Evolutionary conservation across 768 basidiomycete species (phyloP), one percentile per base, ranked within the genome.

Genomic region (Boletus reticuloceps): DNA sequence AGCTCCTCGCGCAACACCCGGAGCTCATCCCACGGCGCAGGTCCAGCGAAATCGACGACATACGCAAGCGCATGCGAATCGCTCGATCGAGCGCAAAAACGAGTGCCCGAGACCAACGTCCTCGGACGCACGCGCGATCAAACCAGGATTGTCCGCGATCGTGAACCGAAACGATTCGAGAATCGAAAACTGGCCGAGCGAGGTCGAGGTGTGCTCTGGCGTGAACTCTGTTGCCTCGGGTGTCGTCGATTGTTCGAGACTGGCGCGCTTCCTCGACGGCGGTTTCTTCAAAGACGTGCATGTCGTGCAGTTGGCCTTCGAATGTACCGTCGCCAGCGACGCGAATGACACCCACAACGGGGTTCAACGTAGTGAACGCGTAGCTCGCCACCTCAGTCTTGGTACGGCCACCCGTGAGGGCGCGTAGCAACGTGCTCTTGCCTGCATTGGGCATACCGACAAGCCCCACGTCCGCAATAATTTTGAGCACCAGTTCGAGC

Each of bases 391-490:
- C 88, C 63, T 90, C 88, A 6, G 84, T 89, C 67, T 83, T 87
- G 12, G 91, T 89, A 27, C 89, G 79, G 4, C 92, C 87, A 9
- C 89, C 91, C 0, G 95, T 97, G 10, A 98, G 74, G 0, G 94
- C 94, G 19, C 91, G 85, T 5, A 98, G 77, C 3, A 99, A 73
- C 0, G 97, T 98, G 71, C 92, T 95, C 75, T 92, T 91, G 29
- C 88, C 96, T 0, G 91, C 93, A 62, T 98, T 99, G 8, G 97
- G 97, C 76, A 97, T 86, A 0, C 97, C 97, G 3, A 99, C 94
- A 19, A 99, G 76, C 0, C 93, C 97, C n/a, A 98, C 79, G 69
- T 99, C 96, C 3, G 96, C 94, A 4, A 95, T 78, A 7, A 96
- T 79, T 70, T 98, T 98, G 57, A 99, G 86, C 69, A 97, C 96